Percentiles rank a stretch among this genome's conserved stretches.
Evolutionary conservation across 2,329 filamentous ascomycete genomes (phyloP).

Genomic region (Ophiostoma sp.): DNA sequence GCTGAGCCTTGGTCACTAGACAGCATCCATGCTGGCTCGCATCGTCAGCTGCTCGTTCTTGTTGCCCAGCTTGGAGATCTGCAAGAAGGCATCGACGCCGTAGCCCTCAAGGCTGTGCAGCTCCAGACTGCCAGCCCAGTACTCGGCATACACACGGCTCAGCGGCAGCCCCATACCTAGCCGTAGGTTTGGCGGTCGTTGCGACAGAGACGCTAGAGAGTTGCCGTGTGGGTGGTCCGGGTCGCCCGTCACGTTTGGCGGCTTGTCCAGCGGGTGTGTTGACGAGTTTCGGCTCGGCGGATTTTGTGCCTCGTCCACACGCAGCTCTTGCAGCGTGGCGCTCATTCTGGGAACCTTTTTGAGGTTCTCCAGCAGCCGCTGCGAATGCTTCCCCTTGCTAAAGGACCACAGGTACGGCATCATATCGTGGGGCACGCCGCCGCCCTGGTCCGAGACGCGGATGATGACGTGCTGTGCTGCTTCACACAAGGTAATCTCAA

Average conservation of each 20-base stretch:
- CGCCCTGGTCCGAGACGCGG: constrained; percentile 91
- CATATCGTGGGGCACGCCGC: constrained; percentile 82
- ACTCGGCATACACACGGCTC: constrained; percentile 93
- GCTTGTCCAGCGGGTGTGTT: not conserved
- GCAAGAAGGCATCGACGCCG: constrained; percentile 91
- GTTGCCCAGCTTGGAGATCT: constrained; percentile 94
- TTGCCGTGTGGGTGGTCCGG: constrained; percentile 39
- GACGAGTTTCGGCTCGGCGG: not conserved
- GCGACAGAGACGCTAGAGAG: constrained; percentile 78
- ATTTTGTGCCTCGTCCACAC: constrained; percentile 42
- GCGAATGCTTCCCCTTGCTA: constrained; percentile 81
- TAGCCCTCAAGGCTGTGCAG: constrained; percentile 93
- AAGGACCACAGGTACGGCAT: constrained; percentile 95
- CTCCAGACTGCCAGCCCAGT: constrained; percentile 92
- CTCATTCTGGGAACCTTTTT: constrained; percentile 85
- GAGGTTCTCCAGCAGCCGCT: constrained; percentile 79
- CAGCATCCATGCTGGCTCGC: constrained; percentile 73
- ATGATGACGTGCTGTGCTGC: constrained; percentile 94
- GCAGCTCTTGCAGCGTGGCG: constrained; percentile 87
- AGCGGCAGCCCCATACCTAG: constrained; percentile 92
- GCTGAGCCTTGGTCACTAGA: constrained; percentile 43
- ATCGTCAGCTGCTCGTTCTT: constrained; percentile 93
- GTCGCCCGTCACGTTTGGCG: not conserved
- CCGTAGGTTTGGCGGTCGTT: constrained; percentile 79
- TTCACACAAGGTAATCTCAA: constrained; percentile 93